Evolutionary conservation across 169 alveolate genomes (phyloP), one percentile per base, ranked within the genome.

Genomic region (Plasmodium sp.): DNA sequence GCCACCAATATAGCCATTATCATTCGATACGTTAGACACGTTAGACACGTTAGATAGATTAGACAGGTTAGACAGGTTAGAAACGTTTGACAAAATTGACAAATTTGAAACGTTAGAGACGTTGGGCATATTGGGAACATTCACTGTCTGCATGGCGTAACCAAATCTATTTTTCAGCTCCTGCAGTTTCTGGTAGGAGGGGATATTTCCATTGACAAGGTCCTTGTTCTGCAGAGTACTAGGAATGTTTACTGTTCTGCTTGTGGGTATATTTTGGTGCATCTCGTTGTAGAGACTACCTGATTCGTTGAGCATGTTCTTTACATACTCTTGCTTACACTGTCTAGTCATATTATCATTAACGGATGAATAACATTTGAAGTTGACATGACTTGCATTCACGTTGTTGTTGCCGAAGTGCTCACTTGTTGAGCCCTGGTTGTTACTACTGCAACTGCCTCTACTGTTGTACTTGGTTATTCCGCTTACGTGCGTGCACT

Each of bases 141-240:
- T 75, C 3, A 14, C 67, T 84, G 77, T 33, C 33, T 92, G 31
- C 81, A 83, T 48, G 4, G 73, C 18, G 16, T 79, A 41, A 5
- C 34, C 31, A 27, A 43, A 36, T 79, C 39, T 81, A 84, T 81
- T 84, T 58, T 58, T 67, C 14, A 56, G 31, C 41, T 92, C 84
- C 51, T 92, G 79, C 36, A 83, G 14, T 45, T 90, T 31, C 43
- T 54, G 75, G 77, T 86, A 39, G 22, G 58, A 27, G 12, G 75
- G 12, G 7, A 10, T 86, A 12, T 74, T 41, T 5, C 34, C 36
- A 74, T 22, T 48, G 33, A 2, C 27, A 43, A 56, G 58, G 33
- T 86, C 93, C n/a, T 34, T 86, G 33, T 39, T 45, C 18, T 54
- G 86, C 18, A 58, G 6, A 27, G 41, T 54, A 31, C 18, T 84